These are phyloP conservation scores for Dalbergia oliveri DNA, from an alignment of 306 rosid species.

Conservation along the genomic window DNA sequence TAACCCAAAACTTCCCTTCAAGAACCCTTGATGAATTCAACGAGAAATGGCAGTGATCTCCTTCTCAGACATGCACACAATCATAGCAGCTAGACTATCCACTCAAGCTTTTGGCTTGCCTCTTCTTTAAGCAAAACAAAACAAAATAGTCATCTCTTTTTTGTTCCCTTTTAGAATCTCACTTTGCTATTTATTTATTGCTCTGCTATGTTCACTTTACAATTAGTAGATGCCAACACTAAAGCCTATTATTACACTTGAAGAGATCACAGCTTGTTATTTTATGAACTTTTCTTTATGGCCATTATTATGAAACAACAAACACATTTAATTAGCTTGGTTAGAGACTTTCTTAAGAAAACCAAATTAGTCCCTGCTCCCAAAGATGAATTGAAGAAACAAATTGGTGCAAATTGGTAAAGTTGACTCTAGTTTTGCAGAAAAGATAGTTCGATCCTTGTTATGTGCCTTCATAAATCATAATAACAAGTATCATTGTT, in stretches of 20 bases:
- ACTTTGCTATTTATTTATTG: conserved; percentile 33
- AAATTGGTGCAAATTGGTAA: neutral
- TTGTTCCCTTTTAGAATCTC: conserved; percentile 49
- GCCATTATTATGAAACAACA: conserved; percentile 42
- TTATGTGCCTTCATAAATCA: conserved; percentile 32
- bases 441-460: conserved; percentile 16
- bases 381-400: conserved; percentile 2
- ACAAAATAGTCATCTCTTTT: conserved; percentile 47
- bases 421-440: neutral
- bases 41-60: conserved; percentile 54
- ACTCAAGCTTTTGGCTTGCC: conserved; percentile 51
- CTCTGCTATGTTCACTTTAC: conserved; percentile 11
- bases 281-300: conserved; percentile 38
- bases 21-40: conserved; percentile 13
- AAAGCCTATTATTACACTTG: conserved; percentile 11
- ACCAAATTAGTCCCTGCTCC: neutral
- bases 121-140: conserved; percentile 54
- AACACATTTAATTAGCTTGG: conserved; percentile 24
- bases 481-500: conserved; percentile 26
- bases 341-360: neutral
- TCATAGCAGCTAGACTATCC: conserved; percentile 56
- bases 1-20: conserved; percentile 10
- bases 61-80: conserved; percentile 64
- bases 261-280: conserved; percentile 6
- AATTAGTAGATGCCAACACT: neutral